These are phyloP conservation scores for Diaporthe australafricana DNA, from an alignment of 2,329 filamentous ascomycete genomes.

Conservation along the genomic window DNA sequence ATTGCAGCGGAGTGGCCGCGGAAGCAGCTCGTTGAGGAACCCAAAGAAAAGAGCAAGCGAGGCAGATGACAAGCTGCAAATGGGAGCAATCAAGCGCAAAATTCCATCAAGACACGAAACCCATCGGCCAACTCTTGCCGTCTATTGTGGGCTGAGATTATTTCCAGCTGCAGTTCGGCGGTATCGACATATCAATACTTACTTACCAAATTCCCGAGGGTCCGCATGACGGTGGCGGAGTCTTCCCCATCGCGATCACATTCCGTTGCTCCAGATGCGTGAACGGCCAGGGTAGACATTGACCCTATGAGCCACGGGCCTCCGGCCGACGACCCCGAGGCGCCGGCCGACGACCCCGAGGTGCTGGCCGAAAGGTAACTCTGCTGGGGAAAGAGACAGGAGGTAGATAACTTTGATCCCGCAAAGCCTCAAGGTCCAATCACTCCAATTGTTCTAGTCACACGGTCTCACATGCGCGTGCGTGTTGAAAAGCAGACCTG, in stretches of 20 bases:
- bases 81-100: not conserved
- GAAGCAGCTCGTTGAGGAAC: constrained; percentile 59
- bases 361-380: not conserved
- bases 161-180: not conserved
- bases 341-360: not conserved
- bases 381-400: not conserved
- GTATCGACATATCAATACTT: not conserved
- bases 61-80: constrained; percentile 22
- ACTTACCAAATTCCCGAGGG: not conserved
- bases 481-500: not conserved
- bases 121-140: not conserved
- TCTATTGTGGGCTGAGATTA: not conserved
- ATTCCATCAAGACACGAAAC: not conserved
- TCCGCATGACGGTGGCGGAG: constrained; percentile 17
- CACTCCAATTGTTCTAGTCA: not conserved
- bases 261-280: constrained; percentile 11
- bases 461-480: not conserved
- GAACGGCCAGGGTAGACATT: no score
- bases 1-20: constrained; percentile 92
- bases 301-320: not conserved
- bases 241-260: not conserved
- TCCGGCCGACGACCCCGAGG: not conserved
- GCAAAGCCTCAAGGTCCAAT: not conserved
- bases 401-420: no score
- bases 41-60: constrained; percentile 29